Evolutionary conservation across 2,329 filamentous ascomycete species (phyloP).

Genomic region (Cytospora paraplurivora): DNA sequence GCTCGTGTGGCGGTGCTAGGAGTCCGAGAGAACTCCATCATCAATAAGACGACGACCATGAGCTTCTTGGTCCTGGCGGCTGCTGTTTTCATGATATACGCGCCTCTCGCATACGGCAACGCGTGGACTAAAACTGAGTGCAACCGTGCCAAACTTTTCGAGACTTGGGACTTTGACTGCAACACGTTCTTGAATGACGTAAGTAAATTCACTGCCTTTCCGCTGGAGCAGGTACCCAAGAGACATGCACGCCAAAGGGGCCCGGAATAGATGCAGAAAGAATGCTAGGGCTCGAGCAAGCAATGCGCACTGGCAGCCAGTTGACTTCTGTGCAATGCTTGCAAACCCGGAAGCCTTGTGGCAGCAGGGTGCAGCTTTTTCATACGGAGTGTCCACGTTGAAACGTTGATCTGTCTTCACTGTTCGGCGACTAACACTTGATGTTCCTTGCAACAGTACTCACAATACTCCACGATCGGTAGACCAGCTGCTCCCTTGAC

Average conservation of each 20-base stretch:
- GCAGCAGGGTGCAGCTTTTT: conserved; percentile 24
- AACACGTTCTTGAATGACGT: conserved; percentile 87
- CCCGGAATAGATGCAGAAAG: conserved; percentile 1
- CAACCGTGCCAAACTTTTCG: conserved; percentile 81
- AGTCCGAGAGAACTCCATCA: conserved; percentile 67
- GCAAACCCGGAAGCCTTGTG: conserved; percentile 20
- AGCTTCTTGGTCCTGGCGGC: conserved; percentile 74
- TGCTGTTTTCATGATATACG: conserved; percentile 78
- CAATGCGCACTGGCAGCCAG: conserved; percentile 13
- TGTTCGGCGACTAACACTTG: conserved; percentile 13
- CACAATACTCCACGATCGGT: conserved; percentile 43
- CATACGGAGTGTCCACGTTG: background rate
- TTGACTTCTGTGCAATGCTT: background rate
- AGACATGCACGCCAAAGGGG: conserved; percentile 39
- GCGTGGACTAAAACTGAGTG: conserved; percentile 90
- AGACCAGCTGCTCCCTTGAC: conserved; percentile 20
- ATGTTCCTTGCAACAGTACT: conserved; percentile 45
- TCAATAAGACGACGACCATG: conserved; percentile 75
- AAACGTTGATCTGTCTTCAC: conserved; percentile 10
- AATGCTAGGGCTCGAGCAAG: conserved; percentile 13
- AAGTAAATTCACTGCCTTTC: conserved; percentile 51
- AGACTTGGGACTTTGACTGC: conserved; percentile 97
- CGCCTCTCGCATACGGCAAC: conserved; percentile 90
- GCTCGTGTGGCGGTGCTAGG: conserved; percentile 71
- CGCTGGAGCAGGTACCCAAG: conserved; percentile 41